Percentiles rank a stretch among this genome's conserved stretches.
Evolutionary conservation across 2,329 filamentous ascomycete genomes (phyloP).

Genomic region (Rosellinia necatrix): DNA sequence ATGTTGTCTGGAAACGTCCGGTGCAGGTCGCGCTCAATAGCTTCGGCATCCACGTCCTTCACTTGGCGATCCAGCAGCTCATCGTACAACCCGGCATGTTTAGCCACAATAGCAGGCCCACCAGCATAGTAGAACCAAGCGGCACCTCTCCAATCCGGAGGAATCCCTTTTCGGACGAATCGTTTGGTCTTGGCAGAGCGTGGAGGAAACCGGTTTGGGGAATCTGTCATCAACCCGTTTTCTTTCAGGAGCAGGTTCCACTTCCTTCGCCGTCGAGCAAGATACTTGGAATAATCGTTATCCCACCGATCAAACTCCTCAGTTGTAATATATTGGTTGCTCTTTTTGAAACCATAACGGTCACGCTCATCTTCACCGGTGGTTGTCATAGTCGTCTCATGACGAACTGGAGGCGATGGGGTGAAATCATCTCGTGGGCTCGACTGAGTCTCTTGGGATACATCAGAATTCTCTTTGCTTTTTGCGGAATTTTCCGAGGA

Average conservation of each 20-base stretch:
- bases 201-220: conserved; percentile 78
- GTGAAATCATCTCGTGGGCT: conserved; percentile 4
- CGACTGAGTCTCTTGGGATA: neutral
- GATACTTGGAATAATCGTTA: conserved; percentile 71
- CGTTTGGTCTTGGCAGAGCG: conserved; percentile 83
- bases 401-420: conserved; percentile 33
- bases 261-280: conserved; percentile 76
- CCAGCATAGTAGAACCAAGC: conserved; percentile 98
- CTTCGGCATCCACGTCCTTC: conserved; percentile 77
- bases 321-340: conserved; percentile 75
- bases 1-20: conserved; percentile 95
- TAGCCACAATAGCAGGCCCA: conserved; percentile 76
- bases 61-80: conserved; percentile 67
- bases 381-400: conserved; percentile 42
- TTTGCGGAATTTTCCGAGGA: conserved; percentile 34
- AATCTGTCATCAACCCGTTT: conserved; percentile 70
- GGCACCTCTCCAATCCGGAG: conserved; percentile 89
- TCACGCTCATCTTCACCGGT: conserved; percentile 66
- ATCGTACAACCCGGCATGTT: conserved; percentile 78
- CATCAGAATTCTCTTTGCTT: conserved; percentile 3
- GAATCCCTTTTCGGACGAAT: conserved; percentile 91
- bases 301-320: conserved; percentile 86
- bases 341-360: conserved; percentile 90
- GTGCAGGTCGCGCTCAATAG: conserved; percentile 91
- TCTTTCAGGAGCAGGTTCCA: conserved; percentile 81